These are phyloP conservation scores for Xylaria venustula DNA, from an alignment of 495 filamentous ascomycete genomes.

Conservation along the genomic window DNA sequence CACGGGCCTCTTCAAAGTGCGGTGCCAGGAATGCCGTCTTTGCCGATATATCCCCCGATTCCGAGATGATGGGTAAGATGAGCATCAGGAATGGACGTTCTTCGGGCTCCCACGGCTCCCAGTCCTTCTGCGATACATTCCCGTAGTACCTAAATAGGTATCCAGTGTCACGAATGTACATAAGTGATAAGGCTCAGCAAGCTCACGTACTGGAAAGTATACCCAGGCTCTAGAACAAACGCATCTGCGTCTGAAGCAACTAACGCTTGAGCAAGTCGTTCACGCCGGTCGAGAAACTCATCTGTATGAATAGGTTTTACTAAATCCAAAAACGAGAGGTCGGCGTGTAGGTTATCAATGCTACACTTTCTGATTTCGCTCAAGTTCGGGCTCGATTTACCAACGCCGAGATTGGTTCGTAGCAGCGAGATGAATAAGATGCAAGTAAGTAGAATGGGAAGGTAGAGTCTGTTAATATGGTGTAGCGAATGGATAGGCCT, in stretches of 20 bases:
- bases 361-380: conserved; percentile 45
- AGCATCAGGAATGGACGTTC: conserved; percentile 58
- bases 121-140: conserved; percentile 53
- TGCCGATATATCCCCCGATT: conserved; percentile 39
- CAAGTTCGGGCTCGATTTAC: not conserved
- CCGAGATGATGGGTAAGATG: conserved; percentile 35
- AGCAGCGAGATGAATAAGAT: not conserved
- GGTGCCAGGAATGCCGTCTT: conserved; percentile 52
- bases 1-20: conserved; percentile 54
- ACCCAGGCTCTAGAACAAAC: conserved; percentile 56
- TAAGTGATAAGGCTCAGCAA: not conserved
- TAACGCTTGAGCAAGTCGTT: conserved; percentile 48
- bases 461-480: not conserved
- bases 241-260: conserved; percentile 43
- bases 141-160: conserved; percentile 48
- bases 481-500: not conserved
- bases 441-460: not conserved
- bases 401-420: no score
- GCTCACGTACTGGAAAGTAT: conserved; percentile 46
- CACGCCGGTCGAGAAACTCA: conserved; percentile 46
- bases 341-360: conserved; percentile 40
- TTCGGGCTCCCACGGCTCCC: conserved; percentile 61
- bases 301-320: conserved; percentile 37
- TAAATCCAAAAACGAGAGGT: conserved; percentile 45
- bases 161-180: not conserved